These are phyloP conservation scores for Scenedesmus sp. DNA, from an alignment of 163 green algal genomes.

Conservation along the genomic window DNA sequence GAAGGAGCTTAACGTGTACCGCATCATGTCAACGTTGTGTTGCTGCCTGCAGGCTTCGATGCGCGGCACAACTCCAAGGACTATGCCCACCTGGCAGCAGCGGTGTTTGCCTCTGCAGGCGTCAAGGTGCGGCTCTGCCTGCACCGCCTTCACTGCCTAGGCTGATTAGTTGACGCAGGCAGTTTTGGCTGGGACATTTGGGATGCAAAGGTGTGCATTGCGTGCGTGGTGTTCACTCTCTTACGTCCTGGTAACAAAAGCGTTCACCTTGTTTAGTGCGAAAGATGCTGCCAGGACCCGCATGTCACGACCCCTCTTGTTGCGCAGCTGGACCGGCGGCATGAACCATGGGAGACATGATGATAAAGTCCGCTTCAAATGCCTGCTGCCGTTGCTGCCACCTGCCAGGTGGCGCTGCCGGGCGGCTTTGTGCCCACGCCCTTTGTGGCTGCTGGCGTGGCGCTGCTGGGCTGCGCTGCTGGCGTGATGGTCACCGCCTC, in stretches of 20 bases:
- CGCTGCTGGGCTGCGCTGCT: slow-evolving; percentile 66
- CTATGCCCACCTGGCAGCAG: slow-evolving; percentile 72
- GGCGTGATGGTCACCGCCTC: slow-evolving; percentile 87
- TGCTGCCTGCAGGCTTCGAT: slow-evolving; percentile 67
- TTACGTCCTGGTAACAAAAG: background rate
- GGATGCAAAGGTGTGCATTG: background rate
- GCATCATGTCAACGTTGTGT: background rate
- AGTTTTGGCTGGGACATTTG: no score
- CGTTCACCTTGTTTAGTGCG: no score
- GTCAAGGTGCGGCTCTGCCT: slow-evolving; percentile 40
- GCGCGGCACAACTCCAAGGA: slow-evolving; percentile 64
- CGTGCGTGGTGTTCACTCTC: background rate
- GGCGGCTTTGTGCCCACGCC: slow-evolving; percentile 75
- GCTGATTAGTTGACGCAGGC: no score
- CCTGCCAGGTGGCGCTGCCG: slow-evolving; percentile 17
- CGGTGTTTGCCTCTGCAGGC: slow-evolving; percentile 66
- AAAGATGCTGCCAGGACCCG: no score
- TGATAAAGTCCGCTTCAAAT: background rate
- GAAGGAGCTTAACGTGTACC: no score
- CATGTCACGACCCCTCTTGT: no score
- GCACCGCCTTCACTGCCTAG: background rate
- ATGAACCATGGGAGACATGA: no score
- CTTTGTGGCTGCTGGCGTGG: slow-evolving; percentile 78
- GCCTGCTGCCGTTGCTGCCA: background rate
- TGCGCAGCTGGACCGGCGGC: no score